Percentiles rank a stretch among this genome's conserved stretches.
phyloP scores from a whole-genome alignment of 768 basidiomycete genomes.

The Rossbeevera mucosa region DNA sequence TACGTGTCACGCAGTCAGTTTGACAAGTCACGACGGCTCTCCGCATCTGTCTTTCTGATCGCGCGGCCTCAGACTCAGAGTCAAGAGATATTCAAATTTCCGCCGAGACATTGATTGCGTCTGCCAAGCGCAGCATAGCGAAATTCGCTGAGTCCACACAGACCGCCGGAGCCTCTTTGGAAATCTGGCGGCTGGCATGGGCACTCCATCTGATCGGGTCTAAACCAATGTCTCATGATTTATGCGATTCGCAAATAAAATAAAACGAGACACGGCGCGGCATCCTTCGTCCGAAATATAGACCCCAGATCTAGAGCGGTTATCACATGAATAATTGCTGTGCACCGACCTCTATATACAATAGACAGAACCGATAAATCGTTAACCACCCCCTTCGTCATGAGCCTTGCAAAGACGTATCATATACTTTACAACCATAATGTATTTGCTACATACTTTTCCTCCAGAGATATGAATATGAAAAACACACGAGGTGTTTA shows the following conservation, averaged over 20 bases:
- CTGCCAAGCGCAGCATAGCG: conserved; percentile 1
- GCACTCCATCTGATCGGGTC: conserved; percentile 14
- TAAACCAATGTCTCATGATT: not conserved
- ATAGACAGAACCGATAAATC: not conserved
- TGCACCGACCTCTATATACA: not conserved
- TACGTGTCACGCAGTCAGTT: conserved; percentile 16
- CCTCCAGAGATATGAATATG: conserved; percentile 13
- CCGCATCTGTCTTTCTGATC: not conserved
- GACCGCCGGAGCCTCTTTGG: conserved; percentile 4
- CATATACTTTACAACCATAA: conserved; percentile 36
- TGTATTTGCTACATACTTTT: conserved; percentile 32
- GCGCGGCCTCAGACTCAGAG: too few relatives aligned
- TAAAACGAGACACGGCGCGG: not conserved
- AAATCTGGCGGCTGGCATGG: conserved; percentile 2
- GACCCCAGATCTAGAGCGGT: not conserved
- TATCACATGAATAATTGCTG: not conserved
- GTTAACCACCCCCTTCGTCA: not conserved
- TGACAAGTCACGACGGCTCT: not conserved
- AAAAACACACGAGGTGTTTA: conserved; percentile 15
- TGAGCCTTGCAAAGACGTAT: conserved; percentile 15
- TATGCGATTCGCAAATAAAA: not conserved
- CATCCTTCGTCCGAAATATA: not conserved
- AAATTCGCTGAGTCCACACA: conserved; percentile 15
- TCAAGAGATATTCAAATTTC: not conserved
- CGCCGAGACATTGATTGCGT: conserved; percentile 18